These are phyloP conservation scores for Neonectria punicea DNA, from an alignment of 2,329 filamentous ascomycete genomes.

Conservation along the genomic window DNA sequence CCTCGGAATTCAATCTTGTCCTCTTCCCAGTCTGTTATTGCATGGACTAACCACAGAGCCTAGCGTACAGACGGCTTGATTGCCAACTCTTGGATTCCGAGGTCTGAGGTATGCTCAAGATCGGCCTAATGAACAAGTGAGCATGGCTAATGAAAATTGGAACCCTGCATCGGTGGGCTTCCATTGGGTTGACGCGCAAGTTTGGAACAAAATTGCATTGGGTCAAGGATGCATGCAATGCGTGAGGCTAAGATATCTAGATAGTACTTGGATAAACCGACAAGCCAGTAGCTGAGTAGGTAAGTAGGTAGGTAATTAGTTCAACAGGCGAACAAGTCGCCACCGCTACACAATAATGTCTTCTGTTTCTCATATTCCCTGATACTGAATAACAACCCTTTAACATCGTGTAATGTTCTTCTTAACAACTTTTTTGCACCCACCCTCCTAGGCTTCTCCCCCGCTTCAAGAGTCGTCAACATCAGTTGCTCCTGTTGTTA, in stretches of 20 bases:
- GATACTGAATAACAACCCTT: background rate
- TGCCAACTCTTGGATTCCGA: background rate
- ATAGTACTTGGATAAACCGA: background rate
- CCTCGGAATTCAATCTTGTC: constrained; percentile 1
- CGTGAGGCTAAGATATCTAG: background rate
- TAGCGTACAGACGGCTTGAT: constrained; percentile 11
- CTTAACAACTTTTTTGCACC: background rate
- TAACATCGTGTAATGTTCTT: background rate
- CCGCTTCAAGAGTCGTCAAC: background rate
- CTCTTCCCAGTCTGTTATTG: constrained; percentile 11
- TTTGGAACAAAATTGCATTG: background rate
- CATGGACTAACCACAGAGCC: constrained; percentile 20
- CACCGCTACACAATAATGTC: background rate
- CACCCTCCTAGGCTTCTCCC: background rate
- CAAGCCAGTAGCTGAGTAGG: background rate
- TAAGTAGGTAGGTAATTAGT: background rate
- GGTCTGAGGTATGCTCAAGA: background rate
- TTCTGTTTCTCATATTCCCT: background rate
- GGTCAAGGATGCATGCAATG: constrained; percentile 1
- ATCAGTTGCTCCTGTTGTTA: background rate
- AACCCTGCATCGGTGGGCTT: background rate
- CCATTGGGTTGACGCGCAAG: background rate
- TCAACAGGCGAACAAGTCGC: background rate
- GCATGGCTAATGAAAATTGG: background rate
- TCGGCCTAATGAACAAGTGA: background rate